phyloP scores from a whole-genome alignment of 768 basidiomycete genomes.

The Russula abietina region DNA sequence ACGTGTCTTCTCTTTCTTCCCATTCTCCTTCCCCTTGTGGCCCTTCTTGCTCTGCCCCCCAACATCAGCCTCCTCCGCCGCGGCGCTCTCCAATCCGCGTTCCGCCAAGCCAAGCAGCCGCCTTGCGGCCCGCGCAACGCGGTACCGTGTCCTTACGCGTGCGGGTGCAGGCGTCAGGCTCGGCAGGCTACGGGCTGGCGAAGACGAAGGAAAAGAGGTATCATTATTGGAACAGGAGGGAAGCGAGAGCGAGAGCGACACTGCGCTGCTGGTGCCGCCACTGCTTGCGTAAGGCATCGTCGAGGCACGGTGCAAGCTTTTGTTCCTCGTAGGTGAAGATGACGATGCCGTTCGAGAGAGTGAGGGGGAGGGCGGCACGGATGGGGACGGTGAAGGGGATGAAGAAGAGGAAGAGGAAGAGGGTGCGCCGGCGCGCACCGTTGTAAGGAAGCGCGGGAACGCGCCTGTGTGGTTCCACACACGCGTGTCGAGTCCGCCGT shows the following conservation, averaged over 20 bases:
- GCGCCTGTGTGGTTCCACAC: constrained; percentile 30
- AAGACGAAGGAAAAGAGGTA: not conserved
- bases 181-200: constrained; percentile 20
- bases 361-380: constrained; percentile 15
- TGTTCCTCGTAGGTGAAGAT: not conserved
- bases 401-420: constrained; percentile 19
- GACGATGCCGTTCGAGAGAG: not conserved
- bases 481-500: constrained; percentile 26
- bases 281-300: constrained; percentile 12
- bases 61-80: constrained; percentile 26
- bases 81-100: constrained; percentile 26
- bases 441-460: constrained; percentile 29
- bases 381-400: constrained; percentile 7
- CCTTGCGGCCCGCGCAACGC: constrained; percentile 28
- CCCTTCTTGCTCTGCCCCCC: constrained; percentile 12
- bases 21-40: constrained; percentile 1
- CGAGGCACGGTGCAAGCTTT: not conserved
- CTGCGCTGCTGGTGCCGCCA: not conserved
- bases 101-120: constrained; percentile 28
- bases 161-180: constrained; percentile 27
- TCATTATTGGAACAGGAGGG: not conserved
- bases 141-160: constrained; percentile 27
- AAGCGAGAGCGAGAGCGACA: constrained; percentile 5
- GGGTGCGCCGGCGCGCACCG: constrained; percentile 20
- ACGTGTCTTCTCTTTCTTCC: constrained; percentile 1